Base-by-base conservation (phyloP, 1,284 basidiomycete species). In the Puccinia horiana region DNA sequence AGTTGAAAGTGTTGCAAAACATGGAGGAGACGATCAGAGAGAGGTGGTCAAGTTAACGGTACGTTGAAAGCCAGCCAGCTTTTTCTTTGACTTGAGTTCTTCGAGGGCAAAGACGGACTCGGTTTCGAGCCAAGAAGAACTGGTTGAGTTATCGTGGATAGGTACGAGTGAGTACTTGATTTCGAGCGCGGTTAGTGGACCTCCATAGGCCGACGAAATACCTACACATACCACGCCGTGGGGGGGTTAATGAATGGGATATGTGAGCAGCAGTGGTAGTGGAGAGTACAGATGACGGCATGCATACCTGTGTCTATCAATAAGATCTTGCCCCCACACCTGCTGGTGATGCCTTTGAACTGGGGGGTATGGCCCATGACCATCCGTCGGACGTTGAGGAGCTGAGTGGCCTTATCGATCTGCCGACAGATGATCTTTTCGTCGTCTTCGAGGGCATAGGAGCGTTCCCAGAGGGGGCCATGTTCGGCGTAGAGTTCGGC, bases 351-450 rank as follows among this genome's bases (percentile, higher is more conserved):
- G 84, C 90, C 92, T 84, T 92, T 90, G 85, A 96, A 94, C 86
- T 95, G 90, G 0, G 95, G 95, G 0, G 95, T 98, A 87, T 98
- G 95, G 0, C 95, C 95, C 92, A 96, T 95, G 63, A 98, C 91
- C 90, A 97, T 91, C 83, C 93, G 89, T 84, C 93, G 88, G 29
- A 93, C 94, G 0, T 93, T 93, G 0, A 93, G 92, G 86, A 90
- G 91, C 67, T 89, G 86, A 80, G 93, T 87, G 14, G 95, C 92
- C 32, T 89, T 88, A 82, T 93, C 91, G 0, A 94, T 93, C 69
- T 90, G 90, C 0, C 85, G 86, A 86, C 95, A 98, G 0, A 92
- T 91, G 75, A 88, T 88, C 67, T 90, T 89, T 80, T 85, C 85
- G 67, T 94, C 93, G 29, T 89, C 88, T 12, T 92, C 91, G 47